Conservation (phyloP, 106 monocot species). For the Hemerocallis citrina region DNA sequence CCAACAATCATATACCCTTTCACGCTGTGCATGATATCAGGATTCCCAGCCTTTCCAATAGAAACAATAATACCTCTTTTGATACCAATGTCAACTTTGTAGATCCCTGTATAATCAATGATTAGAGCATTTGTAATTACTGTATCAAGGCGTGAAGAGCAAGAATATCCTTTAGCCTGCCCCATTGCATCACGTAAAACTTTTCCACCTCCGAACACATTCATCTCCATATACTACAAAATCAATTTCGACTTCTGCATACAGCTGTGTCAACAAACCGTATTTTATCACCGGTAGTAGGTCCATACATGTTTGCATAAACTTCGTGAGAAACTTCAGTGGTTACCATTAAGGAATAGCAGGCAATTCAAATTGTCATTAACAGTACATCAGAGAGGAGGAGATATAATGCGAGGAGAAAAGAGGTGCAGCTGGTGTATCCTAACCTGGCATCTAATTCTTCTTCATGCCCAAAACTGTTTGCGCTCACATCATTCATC, state of each 20-base stretch:
- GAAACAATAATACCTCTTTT: constrained; percentile 59
- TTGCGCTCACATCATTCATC: constrained; percentile 40
- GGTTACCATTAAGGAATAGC: constrained; percentile 5
- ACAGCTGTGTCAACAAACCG: constrained; percentile 90
- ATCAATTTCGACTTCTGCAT: constrained; percentile 95
- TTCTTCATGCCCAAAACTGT: constrained; percentile 66
- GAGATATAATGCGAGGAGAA: neutral
- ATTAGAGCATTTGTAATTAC: constrained; percentile 97
- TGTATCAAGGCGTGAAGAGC: constrained; percentile 62
- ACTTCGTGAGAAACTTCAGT: constrained; percentile 53
- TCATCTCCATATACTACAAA: constrained; percentile 91
- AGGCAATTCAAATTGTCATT: neutral
- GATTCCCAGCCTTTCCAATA: constrained; percentile 96
- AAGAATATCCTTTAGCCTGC: constrained; percentile 72
- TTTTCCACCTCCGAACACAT: constrained; percentile 99
- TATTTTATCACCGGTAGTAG: constrained; percentile 91
- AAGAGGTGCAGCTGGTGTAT: neutral
- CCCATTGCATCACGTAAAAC: constrained; percentile 99
- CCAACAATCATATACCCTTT: constrained; percentile 73
- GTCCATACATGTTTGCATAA: constrained; percentile 94
- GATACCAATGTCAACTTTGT: constrained; percentile 98
- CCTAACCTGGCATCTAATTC: constrained; percentile 53
- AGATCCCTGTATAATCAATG: constrained; percentile 95
- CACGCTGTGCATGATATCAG: constrained; percentile 92
- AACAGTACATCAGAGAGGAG: neutral